Evolutionary conservation across 2,329 filamentous ascomycete species (phyloP).

Genomic region (Diaporthe vaccinii): DNA sequence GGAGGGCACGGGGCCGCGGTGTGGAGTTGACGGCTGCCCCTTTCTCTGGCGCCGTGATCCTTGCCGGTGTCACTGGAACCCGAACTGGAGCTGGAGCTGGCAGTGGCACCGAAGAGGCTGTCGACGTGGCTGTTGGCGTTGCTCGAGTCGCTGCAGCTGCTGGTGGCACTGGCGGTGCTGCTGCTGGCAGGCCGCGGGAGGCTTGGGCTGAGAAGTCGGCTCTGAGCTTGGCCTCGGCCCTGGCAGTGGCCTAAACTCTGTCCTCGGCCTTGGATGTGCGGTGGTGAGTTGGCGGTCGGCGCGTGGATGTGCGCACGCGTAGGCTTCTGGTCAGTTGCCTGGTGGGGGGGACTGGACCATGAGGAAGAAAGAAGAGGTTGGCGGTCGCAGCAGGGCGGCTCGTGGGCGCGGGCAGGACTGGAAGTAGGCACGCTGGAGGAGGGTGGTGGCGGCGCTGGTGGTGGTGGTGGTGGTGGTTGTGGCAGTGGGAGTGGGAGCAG

Average conservation of each 20-base stretch:
- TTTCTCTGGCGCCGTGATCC: slow-evolving; percentile 41
- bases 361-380: slow-evolving; percentile 11
- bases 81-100: background rate
- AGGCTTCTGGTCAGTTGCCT: slow-evolving; percentile 2
- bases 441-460: background rate
- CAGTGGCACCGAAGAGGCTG: background rate
- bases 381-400: slow-evolving; percentile 4
- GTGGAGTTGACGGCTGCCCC: slow-evolving; percentile 46
- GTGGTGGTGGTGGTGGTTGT: background rate
- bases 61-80: slow-evolving; percentile 11
- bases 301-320: background rate
- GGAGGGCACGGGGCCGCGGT: background rate
- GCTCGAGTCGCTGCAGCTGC: slow-evolving; percentile 16
- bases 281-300: background rate
- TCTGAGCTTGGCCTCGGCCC: slow-evolving; percentile 13
- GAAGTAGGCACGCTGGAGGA: slow-evolving; percentile 11
- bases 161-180: slow-evolving; percentile 12
- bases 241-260: slow-evolving; percentile 6
- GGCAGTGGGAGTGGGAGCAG: background rate
- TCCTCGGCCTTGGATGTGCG: slow-evolving; percentile 1
- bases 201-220: slow-evolving; percentile 11
- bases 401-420: slow-evolving; percentile 7
- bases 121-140: slow-evolving; percentile 23
- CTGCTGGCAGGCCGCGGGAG: slow-evolving; percentile 32
- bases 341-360: background rate